Base-by-base conservation (phyloP, 176 grass and related monocot genomes). In the Eleusine coracana region DNA sequence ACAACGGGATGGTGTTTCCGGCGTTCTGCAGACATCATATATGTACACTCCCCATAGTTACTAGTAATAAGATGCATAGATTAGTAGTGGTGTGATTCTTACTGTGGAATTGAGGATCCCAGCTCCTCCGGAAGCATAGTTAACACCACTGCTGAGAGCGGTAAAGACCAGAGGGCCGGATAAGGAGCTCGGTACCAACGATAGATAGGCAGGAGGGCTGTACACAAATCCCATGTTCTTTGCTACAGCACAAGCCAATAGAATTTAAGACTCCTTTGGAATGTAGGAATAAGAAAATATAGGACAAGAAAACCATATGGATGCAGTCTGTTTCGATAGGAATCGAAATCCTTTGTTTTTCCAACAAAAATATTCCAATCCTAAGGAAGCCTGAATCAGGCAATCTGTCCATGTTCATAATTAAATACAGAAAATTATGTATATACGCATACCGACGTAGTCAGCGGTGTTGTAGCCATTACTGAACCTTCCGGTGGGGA, bases 401-500 rank as follows among this genome's bases (percentile, higher is more conserved):
- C 2, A 17, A 13, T 4, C 44, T 51, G 5, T 17, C 49, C 49
- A 51, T 51, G 15, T 51, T 51, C 49, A 51, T 16, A 17, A 51
- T 4, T 51, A 51, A 51, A 2, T 16, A 17, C 14, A 17, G 13
- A 51, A 5, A 51, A 51, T 17, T 13, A 16, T 51, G 49, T 17
- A 5, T 51, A 51, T 51, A 17, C 14, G 3, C 78, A 51, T 51
- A 92, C 90, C 86, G 5, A 89, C 3, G 15, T 48, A 89, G 16
- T 92, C 86, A 25, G 77, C 78, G 20, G 48, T 38, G 77, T 92
- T 79, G 71, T 75, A 70, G 59, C 90, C 90, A 48, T 92, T 89
- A 86, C 86, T 92, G 67, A 86, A 92, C 68, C 90, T 65, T 17
- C 90, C 90, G 6, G 90, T 86, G 18, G 66, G 76, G 5, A 78